Conservation (phyloP, 1,284 basidiomycete genomes). For the Apiotrichum gamsii region DNA sequence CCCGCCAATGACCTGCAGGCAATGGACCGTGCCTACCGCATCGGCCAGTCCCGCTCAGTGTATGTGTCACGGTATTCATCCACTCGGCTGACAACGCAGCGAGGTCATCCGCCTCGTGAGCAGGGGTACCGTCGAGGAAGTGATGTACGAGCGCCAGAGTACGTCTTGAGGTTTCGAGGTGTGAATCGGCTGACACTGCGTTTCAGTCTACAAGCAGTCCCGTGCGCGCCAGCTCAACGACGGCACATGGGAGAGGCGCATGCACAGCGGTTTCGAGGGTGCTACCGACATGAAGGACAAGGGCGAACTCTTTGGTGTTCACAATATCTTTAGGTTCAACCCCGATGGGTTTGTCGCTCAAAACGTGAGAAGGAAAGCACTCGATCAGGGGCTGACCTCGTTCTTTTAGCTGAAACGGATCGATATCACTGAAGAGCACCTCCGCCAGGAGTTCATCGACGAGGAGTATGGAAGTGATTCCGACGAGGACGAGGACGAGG, state of each 20-base stretch:
- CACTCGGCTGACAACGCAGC: slow-evolving; percentile 14
- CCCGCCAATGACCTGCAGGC: slow-evolving; percentile 48
- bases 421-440: slow-evolving; percentile 26
- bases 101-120: slow-evolving; percentile 53
- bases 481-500: slow-evolving; percentile 19
- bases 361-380: slow-evolving; percentile 19
- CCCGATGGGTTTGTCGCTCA: slow-evolving; percentile 35
- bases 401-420: slow-evolving; percentile 36
- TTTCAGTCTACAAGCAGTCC: slow-evolving; percentile 41
- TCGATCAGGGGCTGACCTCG: not conserved
- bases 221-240: slow-evolving; percentile 40
- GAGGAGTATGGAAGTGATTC: slow-evolving; percentile 23
- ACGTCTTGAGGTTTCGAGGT: slow-evolving; percentile 11
- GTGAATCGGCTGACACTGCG: not conserved
- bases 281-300: slow-evolving; percentile 24
- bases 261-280: slow-evolving; percentile 37
- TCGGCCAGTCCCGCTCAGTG: slow-evolving; percentile 53
- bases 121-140: slow-evolving; percentile 51
- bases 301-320: slow-evolving; percentile 43
- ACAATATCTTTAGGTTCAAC: slow-evolving; percentile 45
- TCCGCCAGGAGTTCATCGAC: slow-evolving; percentile 28
- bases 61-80: slow-evolving; percentile 12
- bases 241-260: slow-evolving; percentile 41
- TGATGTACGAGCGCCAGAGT: slow-evolving; percentile 49
- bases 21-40: slow-evolving; percentile 51